Evolutionary conservation across 129 eudicot genomes (phyloP).

Genomic region (Ambrosia trifida): DNA sequence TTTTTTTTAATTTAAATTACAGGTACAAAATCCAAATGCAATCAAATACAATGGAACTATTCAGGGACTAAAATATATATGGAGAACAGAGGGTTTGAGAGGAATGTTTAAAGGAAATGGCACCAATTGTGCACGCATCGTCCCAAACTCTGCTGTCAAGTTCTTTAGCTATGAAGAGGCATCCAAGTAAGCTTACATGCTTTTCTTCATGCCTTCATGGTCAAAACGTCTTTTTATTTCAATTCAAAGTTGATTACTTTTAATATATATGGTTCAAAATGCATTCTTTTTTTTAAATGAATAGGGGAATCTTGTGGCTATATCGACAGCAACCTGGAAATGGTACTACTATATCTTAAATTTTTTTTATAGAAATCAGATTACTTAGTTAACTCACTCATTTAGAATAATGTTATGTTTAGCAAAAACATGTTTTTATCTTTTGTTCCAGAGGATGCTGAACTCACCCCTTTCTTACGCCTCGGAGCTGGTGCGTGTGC

Average conservation of each 20-base stretch:
- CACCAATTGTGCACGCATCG: constrained; percentile 97
- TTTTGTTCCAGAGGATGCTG: constrained; percentile 77
- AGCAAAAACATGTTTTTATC: background rate
- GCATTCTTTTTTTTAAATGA: background rate
- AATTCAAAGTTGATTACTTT: constrained; percentile 14
- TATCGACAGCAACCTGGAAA: constrained; percentile 84
- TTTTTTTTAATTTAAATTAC: constrained; percentile 20
- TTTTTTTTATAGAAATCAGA: background rate
- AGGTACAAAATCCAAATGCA: constrained; percentile 96
- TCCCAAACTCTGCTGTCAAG: constrained; percentile 96
- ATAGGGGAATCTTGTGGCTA: constrained; percentile 86
- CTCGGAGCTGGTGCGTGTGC: constrained; percentile 99
- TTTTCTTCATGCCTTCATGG: constrained; percentile 12
- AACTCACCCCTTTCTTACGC: constrained; percentile 84
- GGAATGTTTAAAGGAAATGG: constrained; percentile 99
- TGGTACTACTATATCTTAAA: constrained; percentile 43
- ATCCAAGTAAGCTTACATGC: constrained; percentile 59
- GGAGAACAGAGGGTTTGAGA: constrained; percentile 89
- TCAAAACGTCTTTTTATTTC: background rate
- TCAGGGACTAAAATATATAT: constrained; percentile 92
- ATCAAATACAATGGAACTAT: constrained; percentile 89
- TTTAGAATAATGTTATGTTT: background rate
- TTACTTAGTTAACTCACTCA: background rate
- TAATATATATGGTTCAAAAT: background rate
- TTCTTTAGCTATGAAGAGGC: constrained; percentile 99